These are phyloP conservation scores for Talaromyces thailandensis DNA, from an alignment of 495 filamentous ascomycete species.

Conservation along the genomic window DNA sequence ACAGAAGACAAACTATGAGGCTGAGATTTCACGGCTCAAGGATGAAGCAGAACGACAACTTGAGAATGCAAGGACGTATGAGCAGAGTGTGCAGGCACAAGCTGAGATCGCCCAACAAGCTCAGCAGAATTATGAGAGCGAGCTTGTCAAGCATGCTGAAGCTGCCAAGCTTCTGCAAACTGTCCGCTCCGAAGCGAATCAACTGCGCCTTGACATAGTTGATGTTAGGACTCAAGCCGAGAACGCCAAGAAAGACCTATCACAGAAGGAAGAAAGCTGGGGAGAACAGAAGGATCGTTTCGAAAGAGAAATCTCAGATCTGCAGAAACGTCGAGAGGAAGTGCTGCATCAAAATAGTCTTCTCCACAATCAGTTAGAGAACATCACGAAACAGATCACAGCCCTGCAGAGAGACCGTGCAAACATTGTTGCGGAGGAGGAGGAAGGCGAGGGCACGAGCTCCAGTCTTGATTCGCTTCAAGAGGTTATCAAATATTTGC, in stretches of 20 bases:
- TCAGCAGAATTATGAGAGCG: slow-evolving; percentile 89
- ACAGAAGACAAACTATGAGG: slow-evolving; percentile 64
- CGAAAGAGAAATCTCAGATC: slow-evolving; percentile 72
- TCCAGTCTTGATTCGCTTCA: slow-evolving; percentile 64
- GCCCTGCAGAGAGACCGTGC: slow-evolving; percentile 64
- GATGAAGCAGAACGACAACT: slow-evolving; percentile 76
- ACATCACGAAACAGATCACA: slow-evolving; percentile 66
- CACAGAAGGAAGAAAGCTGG: slow-evolving; percentile 81
- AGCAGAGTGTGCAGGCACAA: slow-evolving; percentile 85
- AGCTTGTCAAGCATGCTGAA: slow-evolving; percentile 88
- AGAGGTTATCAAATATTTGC: slow-evolving; percentile 80
- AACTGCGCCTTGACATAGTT: slow-evolving; percentile 67
- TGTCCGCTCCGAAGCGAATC: slow-evolving; percentile 69
- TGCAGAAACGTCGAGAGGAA: slow-evolving; percentile 70
- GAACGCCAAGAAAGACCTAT: slow-evolving; percentile 65
- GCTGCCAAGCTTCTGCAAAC: slow-evolving; percentile 75
- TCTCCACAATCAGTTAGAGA: slow-evolving; percentile 81
- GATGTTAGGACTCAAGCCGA: slow-evolving; percentile 68
- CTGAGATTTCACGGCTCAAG: slow-evolving; percentile 71
- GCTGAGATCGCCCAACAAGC: slow-evolving; percentile 87
- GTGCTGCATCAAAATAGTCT: slow-evolving; percentile 76
- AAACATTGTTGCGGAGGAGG: slow-evolving; percentile 36
- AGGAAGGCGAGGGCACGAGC: slow-evolving; percentile 28
- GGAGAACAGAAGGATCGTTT: slow-evolving; percentile 67
- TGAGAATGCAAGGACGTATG: slow-evolving; percentile 68